A percentile compares a stretch with the other conserved stretches of the same genome.
phyloP scores from a whole-genome alignment of 1,284 basidiomycete species.

The Sanghuangporus sanghuang region DNA sequence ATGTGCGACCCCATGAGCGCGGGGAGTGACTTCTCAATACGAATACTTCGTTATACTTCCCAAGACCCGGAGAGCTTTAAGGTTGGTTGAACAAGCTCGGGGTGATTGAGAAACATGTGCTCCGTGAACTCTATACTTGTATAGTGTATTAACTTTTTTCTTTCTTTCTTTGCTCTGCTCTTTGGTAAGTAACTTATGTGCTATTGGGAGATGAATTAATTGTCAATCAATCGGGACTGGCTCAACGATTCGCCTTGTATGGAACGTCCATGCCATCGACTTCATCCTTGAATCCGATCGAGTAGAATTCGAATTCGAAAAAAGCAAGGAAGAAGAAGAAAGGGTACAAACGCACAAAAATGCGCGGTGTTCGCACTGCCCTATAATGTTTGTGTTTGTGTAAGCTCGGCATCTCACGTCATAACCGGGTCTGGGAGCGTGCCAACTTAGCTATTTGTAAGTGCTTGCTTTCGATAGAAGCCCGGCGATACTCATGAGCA shows the following conservation, averaged over 20 bases:
- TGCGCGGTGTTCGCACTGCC: not conserved
- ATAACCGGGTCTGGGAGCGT: not conserved
- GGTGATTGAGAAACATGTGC: not conserved
- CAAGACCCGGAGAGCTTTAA: not conserved
- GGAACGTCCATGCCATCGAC: not conserved
- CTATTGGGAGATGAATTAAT: not conserved
- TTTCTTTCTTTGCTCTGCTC: not conserved
- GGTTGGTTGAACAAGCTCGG: conserved; percentile 11
- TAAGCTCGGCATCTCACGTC: too few species aligned
- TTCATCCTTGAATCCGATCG: not conserved
- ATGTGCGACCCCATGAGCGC: not conserved
- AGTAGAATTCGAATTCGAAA: not conserved
- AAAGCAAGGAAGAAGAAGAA: not conserved
- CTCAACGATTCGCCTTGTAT: not conserved
- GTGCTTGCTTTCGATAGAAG: not conserved
- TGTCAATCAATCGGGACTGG: not conserved
- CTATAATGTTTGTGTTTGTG: not conserved
- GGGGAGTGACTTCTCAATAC: not conserved
- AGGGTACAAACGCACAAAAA: not conserved
- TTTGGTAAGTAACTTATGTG: not conserved
- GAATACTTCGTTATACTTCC: not conserved
- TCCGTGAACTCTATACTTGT: not conserved
- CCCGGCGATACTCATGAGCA: not conserved
- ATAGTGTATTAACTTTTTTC: not conserved
- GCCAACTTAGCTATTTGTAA: not conserved